A percentile compares a stretch with the other conserved stretches of the same genome.
phyloP scores from a whole-genome alignment of 768 basidiomycete species.

The Dioszegia hungarica region DNA sequence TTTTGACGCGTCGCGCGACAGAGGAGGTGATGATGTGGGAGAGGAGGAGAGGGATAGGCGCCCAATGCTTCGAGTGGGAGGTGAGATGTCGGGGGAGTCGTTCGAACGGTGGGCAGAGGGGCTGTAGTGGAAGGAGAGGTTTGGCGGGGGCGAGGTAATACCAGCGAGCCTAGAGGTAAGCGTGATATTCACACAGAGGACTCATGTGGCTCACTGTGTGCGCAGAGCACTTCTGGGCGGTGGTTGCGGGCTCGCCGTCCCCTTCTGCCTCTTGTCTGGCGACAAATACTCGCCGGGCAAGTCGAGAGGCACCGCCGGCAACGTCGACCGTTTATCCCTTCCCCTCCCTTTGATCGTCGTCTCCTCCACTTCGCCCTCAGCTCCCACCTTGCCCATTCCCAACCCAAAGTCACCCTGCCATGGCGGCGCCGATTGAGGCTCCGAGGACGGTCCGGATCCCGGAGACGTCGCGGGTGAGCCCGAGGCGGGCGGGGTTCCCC shows the following conservation, averaged over 20 bases:
- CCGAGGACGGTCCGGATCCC: too few species aligned
- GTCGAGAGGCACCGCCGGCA: conserved; percentile 15
- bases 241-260: conserved; percentile 12
- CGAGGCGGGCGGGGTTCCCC: background rate
- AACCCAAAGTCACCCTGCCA: conserved; percentile 24
- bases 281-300: conserved; percentile 5
- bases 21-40: conserved; percentile 8
- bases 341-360: conserved; percentile 2
- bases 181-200: background rate
- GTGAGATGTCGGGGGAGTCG: background rate
- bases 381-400: background rate
- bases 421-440: conserved; percentile 26
- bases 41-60: conserved; percentile 5
- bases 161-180: background rate
- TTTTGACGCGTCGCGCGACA: background rate
- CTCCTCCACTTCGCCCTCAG: conserved; percentile 17
- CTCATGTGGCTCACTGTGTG: background rate
- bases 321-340: conserved; percentile 15
- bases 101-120: background rate
- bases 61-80: background rate
- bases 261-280: conserved; percentile 2
- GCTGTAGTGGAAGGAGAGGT: background rate
- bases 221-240: conserved; percentile 9
- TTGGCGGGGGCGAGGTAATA: background rate
- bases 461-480: background rate